Conservation (phyloP, 257 asterid species). For the Nicotiana tabacum region DNA sequence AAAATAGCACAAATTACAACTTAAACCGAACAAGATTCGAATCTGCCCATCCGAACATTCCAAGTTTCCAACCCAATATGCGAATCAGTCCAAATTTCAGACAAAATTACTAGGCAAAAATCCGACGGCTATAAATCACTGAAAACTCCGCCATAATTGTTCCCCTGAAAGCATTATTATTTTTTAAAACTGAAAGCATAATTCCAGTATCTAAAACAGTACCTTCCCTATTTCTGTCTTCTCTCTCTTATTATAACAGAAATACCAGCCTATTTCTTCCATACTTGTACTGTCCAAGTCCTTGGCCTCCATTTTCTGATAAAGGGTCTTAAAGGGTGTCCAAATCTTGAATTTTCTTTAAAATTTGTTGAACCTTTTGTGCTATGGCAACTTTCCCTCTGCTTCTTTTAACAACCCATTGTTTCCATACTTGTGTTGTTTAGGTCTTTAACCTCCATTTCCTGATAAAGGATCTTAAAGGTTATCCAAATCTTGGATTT, state of each 20-base stretch:
- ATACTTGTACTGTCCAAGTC: constrained; percentile 10
- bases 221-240: constrained; percentile 14
- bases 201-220: constrained; percentile 34
- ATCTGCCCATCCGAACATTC: constrained; percentile 43
- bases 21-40: too few relatives aligned
- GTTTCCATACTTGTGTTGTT: constrained; percentile 11
- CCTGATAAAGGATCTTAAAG: neutral
- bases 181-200: neutral
- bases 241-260: constrained; percentile 9
- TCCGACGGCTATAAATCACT: constrained; percentile 38
- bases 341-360: constrained; percentile 1
- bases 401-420: neutral
- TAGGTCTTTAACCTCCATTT: neutral
- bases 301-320: neutral
- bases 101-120: neutral
- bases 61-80: constrained; percentile 10
- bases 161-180: constrained; percentile 29
- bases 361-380: neutral
- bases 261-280: neutral
- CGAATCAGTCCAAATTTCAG: neutral
- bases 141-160: constrained; percentile 3
- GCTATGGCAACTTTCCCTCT: neutral
- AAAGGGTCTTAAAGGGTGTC: neutral
- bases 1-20: too few relatives aligned
- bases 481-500: neutral